These are phyloP conservation scores for Myxozyma vanderwaltii DNA, from an alignment of 805 yeast species.

Conservation along the genomic window DNA sequence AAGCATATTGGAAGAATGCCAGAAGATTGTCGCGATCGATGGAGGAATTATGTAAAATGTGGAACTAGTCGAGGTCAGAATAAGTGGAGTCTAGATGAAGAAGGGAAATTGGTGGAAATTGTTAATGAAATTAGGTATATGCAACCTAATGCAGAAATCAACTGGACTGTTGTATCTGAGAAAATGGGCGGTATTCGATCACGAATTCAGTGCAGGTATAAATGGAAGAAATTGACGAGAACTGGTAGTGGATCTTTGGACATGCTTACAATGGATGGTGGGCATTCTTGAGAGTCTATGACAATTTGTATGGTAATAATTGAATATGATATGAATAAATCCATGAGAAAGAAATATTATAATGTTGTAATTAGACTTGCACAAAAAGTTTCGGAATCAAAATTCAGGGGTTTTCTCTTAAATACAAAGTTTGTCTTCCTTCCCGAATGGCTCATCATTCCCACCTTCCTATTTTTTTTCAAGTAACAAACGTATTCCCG, in stretches of 20 bases:
- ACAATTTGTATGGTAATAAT: too few species aligned
- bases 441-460: too few species aligned
- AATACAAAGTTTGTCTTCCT: too few species aligned
- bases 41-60: constrained; percentile 94
- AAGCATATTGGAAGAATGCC: constrained; percentile 87
- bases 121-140: constrained; percentile 53
- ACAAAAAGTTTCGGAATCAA: too few species aligned
- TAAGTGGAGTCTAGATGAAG: constrained; percentile 81
- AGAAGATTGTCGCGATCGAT: constrained; percentile 94
- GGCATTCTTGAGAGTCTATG: not conserved
- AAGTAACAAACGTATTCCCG: too few species aligned
- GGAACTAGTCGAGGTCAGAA: constrained; percentile 73
- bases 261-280: not conserved
- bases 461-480: too few species aligned
- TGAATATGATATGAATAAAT: too few species aligned
- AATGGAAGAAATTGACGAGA: constrained; percentile 72
- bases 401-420: too few species aligned
- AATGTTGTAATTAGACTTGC: too few species aligned
- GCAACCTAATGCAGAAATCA: constrained; percentile 50
- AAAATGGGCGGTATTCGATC: constrained; percentile 85
- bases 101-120: constrained; percentile 57
- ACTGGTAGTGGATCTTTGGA: not conserved
- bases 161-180: constrained; percentile 92
- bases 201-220: constrained; percentile 91
- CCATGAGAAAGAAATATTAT: too few species aligned